Evolutionary conservation across 164 flowering plant species (phyloP).

Genomic region (Akebia trifoliata): DNA sequence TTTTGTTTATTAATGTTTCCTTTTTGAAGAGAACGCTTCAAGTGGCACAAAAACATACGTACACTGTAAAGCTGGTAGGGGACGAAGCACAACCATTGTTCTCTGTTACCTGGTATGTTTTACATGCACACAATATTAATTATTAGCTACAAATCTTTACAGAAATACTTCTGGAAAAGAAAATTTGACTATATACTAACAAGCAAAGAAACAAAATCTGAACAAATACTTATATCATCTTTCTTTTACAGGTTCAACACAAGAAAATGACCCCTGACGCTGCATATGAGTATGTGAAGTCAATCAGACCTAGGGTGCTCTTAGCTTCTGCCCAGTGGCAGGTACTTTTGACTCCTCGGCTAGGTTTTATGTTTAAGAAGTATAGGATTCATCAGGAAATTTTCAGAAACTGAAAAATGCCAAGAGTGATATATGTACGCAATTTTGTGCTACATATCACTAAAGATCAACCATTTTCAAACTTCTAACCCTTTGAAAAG

Average conservation of each 20-base stretch:
- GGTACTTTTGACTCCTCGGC: conserved; percentile 29
- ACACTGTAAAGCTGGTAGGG: conserved; percentile 96
- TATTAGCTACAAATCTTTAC: too few species aligned
- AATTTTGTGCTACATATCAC: too few species aligned
- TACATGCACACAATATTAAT: too few species aligned
- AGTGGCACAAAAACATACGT: conserved; percentile 68
- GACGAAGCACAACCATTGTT: conserved; percentile 91
- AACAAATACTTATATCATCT: not conserved
- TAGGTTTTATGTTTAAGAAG: too few species aligned
- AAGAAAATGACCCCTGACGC: conserved; percentile 73
- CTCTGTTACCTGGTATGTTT: conserved; percentile 73
- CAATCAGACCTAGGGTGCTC: conserved; percentile 78
- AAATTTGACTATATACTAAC: not conserved
- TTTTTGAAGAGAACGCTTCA: conserved; percentile 39
- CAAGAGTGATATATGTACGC: too few species aligned
- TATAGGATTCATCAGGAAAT: too few species aligned
- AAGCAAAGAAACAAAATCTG: not conserved
- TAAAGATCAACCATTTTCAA: too few species aligned
- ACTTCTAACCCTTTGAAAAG: too few species aligned
- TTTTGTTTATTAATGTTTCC: not conserved
- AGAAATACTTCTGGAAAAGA: too few species aligned
- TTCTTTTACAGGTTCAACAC: conserved; percentile 52
- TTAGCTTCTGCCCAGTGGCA: conserved; percentile 84
- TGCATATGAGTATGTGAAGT: conserved; percentile 61
- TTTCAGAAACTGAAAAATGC: too few species aligned